Conservation (phyloP, 2,329 filamentous ascomycete species). For the Fusarium sp. region DNA sequence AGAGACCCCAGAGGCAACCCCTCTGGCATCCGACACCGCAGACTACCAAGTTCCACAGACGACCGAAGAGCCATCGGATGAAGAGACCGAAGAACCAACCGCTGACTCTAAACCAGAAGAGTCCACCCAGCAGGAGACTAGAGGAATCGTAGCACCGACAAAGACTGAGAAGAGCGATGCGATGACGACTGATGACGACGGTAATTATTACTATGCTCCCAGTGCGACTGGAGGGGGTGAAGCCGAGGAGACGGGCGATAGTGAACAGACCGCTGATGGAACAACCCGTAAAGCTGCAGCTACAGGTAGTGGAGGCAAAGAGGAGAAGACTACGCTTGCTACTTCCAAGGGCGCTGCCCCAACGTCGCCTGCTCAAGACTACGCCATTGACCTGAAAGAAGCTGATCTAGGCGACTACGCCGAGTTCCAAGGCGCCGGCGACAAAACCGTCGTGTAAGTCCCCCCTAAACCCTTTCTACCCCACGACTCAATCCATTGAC, state of each 20-base stretch:
- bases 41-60: neutral
- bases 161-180: neutral
- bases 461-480: fast-evolving
- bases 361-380: neutral
- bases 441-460: neutral
- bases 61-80: neutral
- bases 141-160: neutral
- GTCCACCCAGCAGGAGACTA: neutral
- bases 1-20: constrained; percentile 1
- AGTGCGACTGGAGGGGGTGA: neutral
- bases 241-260: neutral
- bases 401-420: neutral
- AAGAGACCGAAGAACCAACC: neutral
- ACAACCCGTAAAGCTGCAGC: neutral
- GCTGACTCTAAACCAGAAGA: neutral
- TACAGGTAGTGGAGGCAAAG: neutral
- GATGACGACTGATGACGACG: neutral
- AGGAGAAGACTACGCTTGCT: neutral
- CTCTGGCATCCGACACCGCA: neutral
- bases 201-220: neutral
- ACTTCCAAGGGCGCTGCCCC: neutral
- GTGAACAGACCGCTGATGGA: neutral
- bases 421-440: neutral
- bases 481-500: neutral
- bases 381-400: neutral